A percentile compares a stretch with the other conserved stretches of the same genome.
These are phyloP conservation scores for Rubia balearica DNA, from an alignment of 305 asterid genomes.

Conservation along the genomic window DNA sequence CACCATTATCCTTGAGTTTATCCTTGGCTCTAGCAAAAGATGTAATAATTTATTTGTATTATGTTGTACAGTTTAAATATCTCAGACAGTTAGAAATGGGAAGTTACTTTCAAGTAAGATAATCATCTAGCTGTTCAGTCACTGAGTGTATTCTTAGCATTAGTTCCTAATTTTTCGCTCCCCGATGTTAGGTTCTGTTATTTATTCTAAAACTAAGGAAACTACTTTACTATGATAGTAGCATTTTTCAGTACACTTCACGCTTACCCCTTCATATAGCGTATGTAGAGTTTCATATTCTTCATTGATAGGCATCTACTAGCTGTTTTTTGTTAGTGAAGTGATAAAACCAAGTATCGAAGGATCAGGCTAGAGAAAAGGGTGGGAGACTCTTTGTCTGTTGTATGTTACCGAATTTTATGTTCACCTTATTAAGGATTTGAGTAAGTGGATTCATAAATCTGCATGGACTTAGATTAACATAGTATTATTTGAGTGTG, in stretches of 20 bases:
- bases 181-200: background rate
- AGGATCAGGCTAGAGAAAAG: conserved; percentile 1
- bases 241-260: background rate
- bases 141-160: background rate
- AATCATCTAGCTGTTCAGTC: conserved; percentile 1
- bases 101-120: background rate
- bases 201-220: background rate
- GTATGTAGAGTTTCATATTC: background rate
- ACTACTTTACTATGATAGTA: background rate
- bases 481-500: background rate
- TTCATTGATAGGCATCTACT: background rate
- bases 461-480: background rate
- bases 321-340: background rate
- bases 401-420: background rate
- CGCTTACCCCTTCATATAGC: background rate
- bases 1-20: background rate
- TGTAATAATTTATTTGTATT: background rate
- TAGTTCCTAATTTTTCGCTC: background rate
- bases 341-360: background rate
- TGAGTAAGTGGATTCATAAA: background rate
- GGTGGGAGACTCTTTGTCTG: background rate
- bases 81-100: background rate
- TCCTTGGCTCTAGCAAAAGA: background rate
- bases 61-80: background rate
- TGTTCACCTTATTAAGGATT: background rate